Evolutionary conservation across 495 filamentous ascomycete genomes (phyloP), one percentile per base, ranked within the genome.

Genomic region (Astrothelium subdiscretum): DNA sequence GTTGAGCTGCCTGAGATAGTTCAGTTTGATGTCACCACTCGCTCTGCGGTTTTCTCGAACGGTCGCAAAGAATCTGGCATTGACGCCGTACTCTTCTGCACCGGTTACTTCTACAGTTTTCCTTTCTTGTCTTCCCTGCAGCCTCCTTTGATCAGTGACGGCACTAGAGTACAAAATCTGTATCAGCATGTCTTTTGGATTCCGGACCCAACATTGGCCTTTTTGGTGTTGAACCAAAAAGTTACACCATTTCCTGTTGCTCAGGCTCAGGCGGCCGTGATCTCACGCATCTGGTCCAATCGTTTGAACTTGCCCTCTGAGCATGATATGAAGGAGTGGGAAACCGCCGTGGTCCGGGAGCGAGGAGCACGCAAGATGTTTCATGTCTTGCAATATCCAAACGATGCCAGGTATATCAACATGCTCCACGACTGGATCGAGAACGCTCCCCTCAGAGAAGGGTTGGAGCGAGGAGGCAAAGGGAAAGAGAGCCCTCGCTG

Each of bases 131-230:
- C 77, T 13, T 76, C 76, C 3, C 74, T 88, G 5, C 63, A 78
- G 13, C 84, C 86, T 0, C 75, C 83, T 0, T 62, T 89, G 12
- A 78, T 91, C 32, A 83, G 79, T 0, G 76, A 85, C 62, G 92
- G 92, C 4, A 80, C 79, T n/a, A 76, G 87, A 26, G 83, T 87
- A 0, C 71, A 82, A 65, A 81, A 87, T 43, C 66, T 88, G 2
- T 96, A 90, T 64, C 79, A 87, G 62, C 89, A 97, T 60, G 70
- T 96, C 3, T 87, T 96, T 71, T 86, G 87, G 69, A 85, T 81
- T 15, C 74, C 81, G 2, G 81, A 89, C 58, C 89, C 92, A 2
- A 92, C 90, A 0, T 75, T 98, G 3, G 86, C 84, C 1, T 91
- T 96, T 65, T 78, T 87, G 0, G 87, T 81, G 0, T 74, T 97